Base-by-base conservation (phyloP, 139 green algal genomes). In the Chlorella vulgaris region DNA sequence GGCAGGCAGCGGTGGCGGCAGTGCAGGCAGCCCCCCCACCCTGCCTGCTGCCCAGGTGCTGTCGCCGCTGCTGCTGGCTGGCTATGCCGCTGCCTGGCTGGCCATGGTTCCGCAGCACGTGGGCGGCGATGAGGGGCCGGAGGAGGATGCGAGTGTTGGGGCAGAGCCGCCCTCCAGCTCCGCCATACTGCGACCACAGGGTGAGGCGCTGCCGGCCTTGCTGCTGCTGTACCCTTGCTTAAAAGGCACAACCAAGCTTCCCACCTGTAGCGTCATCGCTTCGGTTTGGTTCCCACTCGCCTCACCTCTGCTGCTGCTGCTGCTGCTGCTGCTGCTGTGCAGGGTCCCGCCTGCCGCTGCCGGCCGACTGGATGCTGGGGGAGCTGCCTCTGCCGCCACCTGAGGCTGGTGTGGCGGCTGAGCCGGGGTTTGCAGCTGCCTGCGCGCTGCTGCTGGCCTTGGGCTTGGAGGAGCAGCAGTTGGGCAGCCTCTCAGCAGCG, bases 81-180 rank as follows among this genome's bases (percentile, higher is more conserved):
- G 86, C 29, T 89, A 85, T 33, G 86, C 78, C 26, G 86, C 86
- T 18, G 36, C 78, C 4, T 88, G 82, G 81, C 73, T 89, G 63
- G 86, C 78, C 13, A 61, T 89, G 55, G 86, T 87, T 18, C 51
- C 42, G 3, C 69, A 79, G 35, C 35, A 39, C 1, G 26, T 36
- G 15, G 40, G 10, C 36, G 33, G 47, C 29, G 4, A 19, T 33
- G 69, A 15, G 35, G 35, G 18, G 22, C 10, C 40, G 40, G 39
- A 38, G 24, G 35, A 22, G 36, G 63, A 71, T 24, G 35, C 39
- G 82, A 42, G 36, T 2, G 33, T 55, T 1, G 2, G 33, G 22
- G 51, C 60, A 40, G 61, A 71, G 42, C 58, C 38, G 50, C 53
- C 51, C 10, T 33, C 69, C 7, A 66, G 13, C n/a, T 29, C 50